Conservation (phyloP, 2,329 filamentous ascomycete genomes). For the Ophiostoma perfectum region DNA sequence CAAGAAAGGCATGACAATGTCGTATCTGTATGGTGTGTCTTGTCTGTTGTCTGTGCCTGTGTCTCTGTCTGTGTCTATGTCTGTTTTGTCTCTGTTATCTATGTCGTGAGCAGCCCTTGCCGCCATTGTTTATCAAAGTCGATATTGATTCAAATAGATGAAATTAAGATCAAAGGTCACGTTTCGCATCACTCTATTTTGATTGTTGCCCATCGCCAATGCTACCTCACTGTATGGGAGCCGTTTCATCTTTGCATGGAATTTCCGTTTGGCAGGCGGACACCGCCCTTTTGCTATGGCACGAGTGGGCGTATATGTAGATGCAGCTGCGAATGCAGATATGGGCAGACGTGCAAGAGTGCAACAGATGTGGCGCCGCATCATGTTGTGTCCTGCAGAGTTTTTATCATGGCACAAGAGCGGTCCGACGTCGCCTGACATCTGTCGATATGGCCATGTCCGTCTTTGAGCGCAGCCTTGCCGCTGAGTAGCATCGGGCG, state of each 20-base stretch:
- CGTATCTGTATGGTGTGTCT: too few relatives aligned
- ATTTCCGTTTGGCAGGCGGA: background rate
- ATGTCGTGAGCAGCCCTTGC: background rate
- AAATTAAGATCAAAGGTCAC: background rate
- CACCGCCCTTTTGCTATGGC: background rate
- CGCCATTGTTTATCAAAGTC: background rate
- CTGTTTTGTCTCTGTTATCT: too few relatives aligned
- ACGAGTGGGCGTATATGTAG: background rate
- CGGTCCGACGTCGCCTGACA: background rate
- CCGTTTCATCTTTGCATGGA: background rate
- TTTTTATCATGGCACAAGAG: background rate
- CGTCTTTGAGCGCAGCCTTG: background rate
- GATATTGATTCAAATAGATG: background rate
- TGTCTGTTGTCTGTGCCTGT: too few relatives aligned
- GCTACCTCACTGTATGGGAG: conserved; percentile 3
- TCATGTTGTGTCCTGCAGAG: conserved; percentile 2
- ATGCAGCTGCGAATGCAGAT: background rate
- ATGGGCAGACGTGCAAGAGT: background rate
- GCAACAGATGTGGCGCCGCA: background rate
- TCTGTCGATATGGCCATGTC: conserved; percentile 4
- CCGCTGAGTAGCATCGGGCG: background rate
- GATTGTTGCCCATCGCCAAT: background rate
- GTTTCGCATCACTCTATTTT: conserved; percentile 9
- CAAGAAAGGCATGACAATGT: background rate
- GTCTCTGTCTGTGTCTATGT: too few relatives aligned